A percentile compares a stretch with the other conserved stretches of the same genome.
phyloP scores from a whole-genome alignment of 768 basidiomycete species.

The Myochromella boudieri region DNA sequence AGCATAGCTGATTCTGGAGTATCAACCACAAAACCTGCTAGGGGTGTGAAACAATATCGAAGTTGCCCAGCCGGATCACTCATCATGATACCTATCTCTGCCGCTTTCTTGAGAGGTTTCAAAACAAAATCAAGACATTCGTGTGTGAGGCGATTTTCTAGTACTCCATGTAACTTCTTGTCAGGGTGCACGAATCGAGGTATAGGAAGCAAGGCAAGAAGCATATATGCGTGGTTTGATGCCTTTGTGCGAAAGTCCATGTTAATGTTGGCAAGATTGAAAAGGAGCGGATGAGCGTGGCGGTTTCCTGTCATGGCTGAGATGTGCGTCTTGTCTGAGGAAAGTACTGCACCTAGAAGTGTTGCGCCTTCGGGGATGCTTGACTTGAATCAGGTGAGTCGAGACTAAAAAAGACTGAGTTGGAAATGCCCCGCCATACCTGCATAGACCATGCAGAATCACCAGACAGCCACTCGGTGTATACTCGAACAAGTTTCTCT shows the following conservation, averaged over 20 bases:
- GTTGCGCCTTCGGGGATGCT: too few relatives aligned
- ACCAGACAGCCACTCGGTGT: constrained; percentile 22
- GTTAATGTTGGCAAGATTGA: constrained; percentile 17
- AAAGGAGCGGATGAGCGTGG: too few relatives aligned
- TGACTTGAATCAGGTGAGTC: constrained; percentile 16
- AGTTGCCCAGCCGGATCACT: too few relatives aligned
- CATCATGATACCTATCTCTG: constrained; percentile 27
- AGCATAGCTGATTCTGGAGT: too few relatives aligned
- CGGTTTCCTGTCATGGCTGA: too few relatives aligned
- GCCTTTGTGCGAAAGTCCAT: constrained; percentile 11
- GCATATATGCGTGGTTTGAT: too few relatives aligned
- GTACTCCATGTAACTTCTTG: constrained; percentile 16
- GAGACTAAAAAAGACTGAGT: background rate
- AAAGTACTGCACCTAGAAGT: too few relatives aligned
- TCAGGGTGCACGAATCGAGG: constrained; percentile 9
- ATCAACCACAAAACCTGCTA: too few relatives aligned
- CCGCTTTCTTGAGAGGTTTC: too few relatives aligned
- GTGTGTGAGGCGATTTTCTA: constrained; percentile 28
- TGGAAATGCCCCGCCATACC: constrained; percentile 3
- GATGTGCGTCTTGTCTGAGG: too few relatives aligned
- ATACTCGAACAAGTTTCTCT: constrained; percentile 14
- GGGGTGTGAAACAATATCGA: too few relatives aligned
- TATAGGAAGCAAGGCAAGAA: constrained; percentile 20
- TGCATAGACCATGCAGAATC: constrained; percentile 22
- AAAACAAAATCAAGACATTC: constrained; percentile 27